Percentiles rank a stretch among this genome's conserved stretches.
Conservation (phyloP, 768 basidiomycete species). For the Russula virescens region DNA sequence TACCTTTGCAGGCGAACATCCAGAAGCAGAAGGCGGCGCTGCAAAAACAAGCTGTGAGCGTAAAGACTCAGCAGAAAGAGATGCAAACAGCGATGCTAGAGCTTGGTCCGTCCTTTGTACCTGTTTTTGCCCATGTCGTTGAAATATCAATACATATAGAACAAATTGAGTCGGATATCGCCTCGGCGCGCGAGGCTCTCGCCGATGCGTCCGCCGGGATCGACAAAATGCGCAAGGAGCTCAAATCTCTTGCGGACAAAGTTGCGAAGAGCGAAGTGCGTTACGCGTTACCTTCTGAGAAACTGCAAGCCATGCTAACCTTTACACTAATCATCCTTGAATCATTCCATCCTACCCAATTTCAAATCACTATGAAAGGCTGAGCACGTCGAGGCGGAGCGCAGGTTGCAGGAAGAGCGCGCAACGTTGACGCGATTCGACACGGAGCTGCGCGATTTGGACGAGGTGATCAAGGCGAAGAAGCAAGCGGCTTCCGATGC, state of each 20-base stretch:
- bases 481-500: slow-evolving; percentile 62
- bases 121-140: background rate
- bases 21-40: slow-evolving; percentile 72
- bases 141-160: slow-evolving; percentile 39
- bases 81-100: slow-evolving; percentile 83
- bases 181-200: slow-evolving; percentile 10
- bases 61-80: slow-evolving; percentile 88
- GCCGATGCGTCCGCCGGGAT: slow-evolving; percentile 4
- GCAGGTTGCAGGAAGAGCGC: slow-evolving; percentile 74
- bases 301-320: background rate
- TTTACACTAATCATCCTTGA: too few relatives aligned
- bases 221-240: slow-evolving; percentile 16
- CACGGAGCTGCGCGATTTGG: slow-evolving; percentile 78
- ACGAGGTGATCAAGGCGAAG: slow-evolving; percentile 75
- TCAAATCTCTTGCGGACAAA: slow-evolving; percentile 12
- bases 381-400: slow-evolving; percentile 58
- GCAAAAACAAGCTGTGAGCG: slow-evolving; percentile 70
- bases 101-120: slow-evolving; percentile 51
- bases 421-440: slow-evolving; percentile 87
- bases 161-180: slow-evolving; percentile 74
- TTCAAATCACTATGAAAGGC: slow-evolving; percentile 33
- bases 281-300: background rate
- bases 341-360: background rate
- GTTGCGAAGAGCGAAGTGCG: slow-evolving; percentile 4
- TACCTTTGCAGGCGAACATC: slow-evolving; percentile 57